A percentile compares a stretch with the other conserved stretches of the same genome.
These are phyloP conservation scores for Tetrastigma voinierianum DNA, from an alignment of 164 flowering plant genomes.

Conservation along the genomic window DNA sequence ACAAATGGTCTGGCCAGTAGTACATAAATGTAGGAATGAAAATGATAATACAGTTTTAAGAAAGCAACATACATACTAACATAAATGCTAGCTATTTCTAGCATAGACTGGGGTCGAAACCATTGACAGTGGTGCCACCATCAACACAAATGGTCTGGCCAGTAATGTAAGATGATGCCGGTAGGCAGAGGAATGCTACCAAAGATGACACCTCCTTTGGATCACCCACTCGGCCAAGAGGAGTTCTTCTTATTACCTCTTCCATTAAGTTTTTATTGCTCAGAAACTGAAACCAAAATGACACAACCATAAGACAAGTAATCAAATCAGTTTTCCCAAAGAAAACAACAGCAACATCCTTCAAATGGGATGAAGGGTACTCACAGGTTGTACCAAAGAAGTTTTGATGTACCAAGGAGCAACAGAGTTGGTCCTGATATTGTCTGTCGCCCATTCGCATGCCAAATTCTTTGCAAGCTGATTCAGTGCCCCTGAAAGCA, in stretches of 20 bases:
- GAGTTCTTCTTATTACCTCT: conserved; percentile 9
- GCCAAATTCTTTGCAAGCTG: conserved; percentile 15
- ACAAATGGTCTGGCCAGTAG: conserved; percentile 30
- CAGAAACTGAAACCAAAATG: not conserved
- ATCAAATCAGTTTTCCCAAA: too few species aligned
- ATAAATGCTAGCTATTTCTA: too few species aligned
- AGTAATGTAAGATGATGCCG: conserved; percentile 36
- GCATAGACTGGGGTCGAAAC: conserved; percentile 10
- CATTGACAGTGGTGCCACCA: conserved; percentile 30
- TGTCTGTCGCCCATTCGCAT: conserved; percentile 26
- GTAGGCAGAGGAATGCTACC: conserved; percentile 37
- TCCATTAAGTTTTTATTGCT: conserved; percentile 10
- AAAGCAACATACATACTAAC: too few species aligned
- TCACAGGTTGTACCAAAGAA: conserved; percentile 5
- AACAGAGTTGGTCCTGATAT: conserved; percentile 18
- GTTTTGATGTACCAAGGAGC: conserved; percentile 18
- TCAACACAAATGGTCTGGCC: conserved; percentile 34
- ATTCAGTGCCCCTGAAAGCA: conserved; percentile 35
- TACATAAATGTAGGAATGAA: too few species aligned
- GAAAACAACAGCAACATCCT: too few species aligned
- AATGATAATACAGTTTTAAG: too few species aligned
- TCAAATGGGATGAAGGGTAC: too few species aligned
- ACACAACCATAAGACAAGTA: too few species aligned
- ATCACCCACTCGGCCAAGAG: conserved; percentile 25
- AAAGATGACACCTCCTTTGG: conserved; percentile 27